Evolutionary conservation across 75 land plant genomes (phyloP), one percentile per base, ranked within the genome.

Genomic region (Adiantum capillusveneris): DNA sequence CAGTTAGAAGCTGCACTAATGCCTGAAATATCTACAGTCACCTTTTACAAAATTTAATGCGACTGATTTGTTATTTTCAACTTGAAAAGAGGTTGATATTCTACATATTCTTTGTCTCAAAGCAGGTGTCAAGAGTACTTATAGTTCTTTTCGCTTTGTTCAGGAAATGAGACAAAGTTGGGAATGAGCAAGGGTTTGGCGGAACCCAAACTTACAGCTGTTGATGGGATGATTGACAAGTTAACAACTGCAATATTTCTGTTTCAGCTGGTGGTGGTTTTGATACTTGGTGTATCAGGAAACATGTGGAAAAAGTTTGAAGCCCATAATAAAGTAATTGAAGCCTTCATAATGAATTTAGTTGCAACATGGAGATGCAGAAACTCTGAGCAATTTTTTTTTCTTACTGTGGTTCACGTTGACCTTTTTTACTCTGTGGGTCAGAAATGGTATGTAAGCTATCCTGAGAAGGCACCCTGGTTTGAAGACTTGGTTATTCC

Each of bases 141-240:
- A n/a, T n/a, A n/a, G n/a, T n/a, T 22, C 3, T 22, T 36, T 25
- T 44, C 3, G 37, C 44, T 2, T 44, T 24, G 25, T 25, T 34
- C 67, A 78, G 98, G 98, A 18, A 94, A 94, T 82, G 98, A 94
- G 68, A 94, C 98, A 31, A 94, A 94, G 72, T 66, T 94, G 69
- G 98, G 98, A 0, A 89, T 94, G 96, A 94, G 87, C 71, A 83
- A 81, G 57, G 98, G 98, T 46, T 55, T 94, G 56, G 81, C 96
- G 62, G 85, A 82, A 50, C 98, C 98, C 44, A 94, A 94, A 59
- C 76, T 94, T 22, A 94, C 98, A 26, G 96, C 98, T 16, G 79
- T 86, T 7, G 98, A 94, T 86, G 96, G 85, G n/a, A 90, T 94
- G 98, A 81, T 94, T 56, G 98, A 94, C 77, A 94, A 90, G 73